phyloP scores from a whole-genome alignment of 2,329 filamentous ascomycete species.

The Fusarium illudens region DNA sequence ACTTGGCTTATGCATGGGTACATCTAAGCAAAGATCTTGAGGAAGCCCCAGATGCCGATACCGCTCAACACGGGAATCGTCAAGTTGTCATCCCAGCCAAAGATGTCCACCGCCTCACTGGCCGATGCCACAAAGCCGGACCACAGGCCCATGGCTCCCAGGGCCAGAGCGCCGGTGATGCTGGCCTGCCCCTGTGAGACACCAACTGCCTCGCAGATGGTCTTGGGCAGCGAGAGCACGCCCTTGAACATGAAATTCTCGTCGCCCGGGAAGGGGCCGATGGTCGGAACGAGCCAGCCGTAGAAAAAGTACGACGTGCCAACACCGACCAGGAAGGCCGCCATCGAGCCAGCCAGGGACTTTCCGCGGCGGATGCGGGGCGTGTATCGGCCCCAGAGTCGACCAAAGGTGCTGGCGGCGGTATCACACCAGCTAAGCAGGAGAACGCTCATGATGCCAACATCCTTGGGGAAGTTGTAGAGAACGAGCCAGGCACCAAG shows the following conservation, averaged over 20 bases:
- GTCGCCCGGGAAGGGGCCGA: constrained; percentile 74
- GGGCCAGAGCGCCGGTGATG: constrained; percentile 74
- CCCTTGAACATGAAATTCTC: constrained; percentile 81
- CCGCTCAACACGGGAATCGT: constrained; percentile 95
- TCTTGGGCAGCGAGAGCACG: constrained; percentile 72
- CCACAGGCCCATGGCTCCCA: constrained; percentile 83
- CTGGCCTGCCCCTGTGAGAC: constrained; percentile 66
- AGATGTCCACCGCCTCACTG: constrained; percentile 90
- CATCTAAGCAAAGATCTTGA: constrained; percentile 79
- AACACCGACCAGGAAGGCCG: constrained; percentile 85
- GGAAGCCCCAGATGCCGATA: constrained; percentile 87
- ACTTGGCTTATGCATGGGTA: background rate
- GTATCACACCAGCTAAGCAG: constrained; percentile 98
- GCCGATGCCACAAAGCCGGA: constrained; percentile 89
- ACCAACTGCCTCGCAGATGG: constrained; percentile 67
- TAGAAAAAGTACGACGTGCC: constrained; percentile 86
- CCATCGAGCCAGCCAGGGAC: constrained; percentile 87
- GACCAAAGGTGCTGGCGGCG: constrained; percentile 91
- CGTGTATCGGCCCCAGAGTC: constrained; percentile 89
- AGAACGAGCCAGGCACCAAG: constrained; percentile 89
- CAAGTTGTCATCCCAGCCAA: constrained; percentile 96
- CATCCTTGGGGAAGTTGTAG: constrained; percentile 89
- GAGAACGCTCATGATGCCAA: constrained; percentile 87
- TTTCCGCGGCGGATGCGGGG: constrained; percentile 86
- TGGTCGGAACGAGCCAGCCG: constrained; percentile 79